Conservation (phyloP, 306 rosid species). For the Prinsepia uniflora region DNA sequence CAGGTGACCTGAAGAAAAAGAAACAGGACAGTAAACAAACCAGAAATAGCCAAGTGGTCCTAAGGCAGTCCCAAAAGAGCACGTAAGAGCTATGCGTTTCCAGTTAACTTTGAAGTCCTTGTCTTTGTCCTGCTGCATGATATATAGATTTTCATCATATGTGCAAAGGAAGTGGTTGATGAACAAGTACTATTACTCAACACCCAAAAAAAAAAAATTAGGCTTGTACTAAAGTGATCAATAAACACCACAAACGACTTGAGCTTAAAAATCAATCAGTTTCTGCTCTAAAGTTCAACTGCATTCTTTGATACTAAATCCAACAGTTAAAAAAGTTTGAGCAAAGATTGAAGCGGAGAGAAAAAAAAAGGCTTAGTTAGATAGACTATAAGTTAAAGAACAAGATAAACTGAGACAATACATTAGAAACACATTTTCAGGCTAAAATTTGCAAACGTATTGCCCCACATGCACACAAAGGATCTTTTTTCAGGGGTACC, state of each 20-base stretch:
- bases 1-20: constrained; percentile 14
- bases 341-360: not conserved
- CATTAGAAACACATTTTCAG: not conserved
- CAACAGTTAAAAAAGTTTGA: not conserved
- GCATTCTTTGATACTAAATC: not conserved
- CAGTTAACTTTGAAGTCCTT: constrained; percentile 44
- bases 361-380: not conserved
- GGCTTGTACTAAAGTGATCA: not conserved
- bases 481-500: not conserved
- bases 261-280: not conserved
- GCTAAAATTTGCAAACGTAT: not conserved
- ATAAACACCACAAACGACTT: not conserved
- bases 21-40: constrained; percentile 30
- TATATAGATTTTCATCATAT: not conserved
- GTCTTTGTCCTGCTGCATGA: constrained; percentile 23
- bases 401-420: not conserved
- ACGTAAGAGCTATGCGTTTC: constrained; percentile 73
- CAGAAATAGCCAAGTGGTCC: constrained; percentile 93
- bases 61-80: constrained; percentile 70
- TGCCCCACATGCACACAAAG: not conserved
- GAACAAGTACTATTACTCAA: not conserved
- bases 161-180: not conserved
- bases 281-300: not conserved
- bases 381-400: not conserved
- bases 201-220: not conserved